Conservation (phyloP, 2,329 filamentous ascomycete species). For the Exophiala mesophila region DNA sequence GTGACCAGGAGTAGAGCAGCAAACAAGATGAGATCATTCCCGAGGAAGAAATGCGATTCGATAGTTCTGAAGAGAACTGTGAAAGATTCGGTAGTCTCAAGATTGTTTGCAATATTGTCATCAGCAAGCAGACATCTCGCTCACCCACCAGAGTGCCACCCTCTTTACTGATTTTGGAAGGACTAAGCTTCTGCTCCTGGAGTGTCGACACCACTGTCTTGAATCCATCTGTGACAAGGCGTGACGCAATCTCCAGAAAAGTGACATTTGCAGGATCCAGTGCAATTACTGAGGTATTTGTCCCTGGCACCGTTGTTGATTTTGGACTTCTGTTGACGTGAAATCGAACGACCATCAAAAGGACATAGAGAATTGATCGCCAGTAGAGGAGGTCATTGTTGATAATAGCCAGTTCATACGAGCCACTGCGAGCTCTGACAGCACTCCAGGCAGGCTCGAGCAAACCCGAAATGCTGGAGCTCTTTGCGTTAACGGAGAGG, state of each 20-base stretch:
- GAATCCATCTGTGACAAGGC: slow-evolving; percentile 76
- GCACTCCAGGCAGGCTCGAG: slow-evolving; percentile 58
- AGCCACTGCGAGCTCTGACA: slow-evolving; percentile 48
- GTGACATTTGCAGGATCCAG: slow-evolving; percentile 31
- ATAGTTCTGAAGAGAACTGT: slow-evolving; percentile 64
- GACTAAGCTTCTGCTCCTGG: slow-evolving; percentile 61
- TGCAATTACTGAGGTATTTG: slow-evolving; percentile 9
- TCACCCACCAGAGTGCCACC: slow-evolving; percentile 53
- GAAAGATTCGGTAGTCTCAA: slow-evolving; percentile 73
- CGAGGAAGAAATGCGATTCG: slow-evolving; percentile 60
- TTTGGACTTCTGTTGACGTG: slow-evolving; percentile 37
- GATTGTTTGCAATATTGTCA: slow-evolving; percentile 79
- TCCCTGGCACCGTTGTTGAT: slow-evolving; percentile 27
- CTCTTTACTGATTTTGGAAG: slow-evolving; percentile 4
- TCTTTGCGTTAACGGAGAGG: slow-evolving; percentile 51
- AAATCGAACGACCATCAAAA: slow-evolving; percentile 72
- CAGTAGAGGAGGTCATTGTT: slow-evolving; percentile 65
- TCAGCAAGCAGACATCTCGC: slow-evolving; percentile 80
- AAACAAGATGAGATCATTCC: slow-evolving; percentile 75
- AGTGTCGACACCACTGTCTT: slow-evolving; percentile 73
- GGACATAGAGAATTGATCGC: slow-evolving; percentile 72
- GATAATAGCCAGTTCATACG: slow-evolving; percentile 57
- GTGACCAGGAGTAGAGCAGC: slow-evolving; percentile 89
- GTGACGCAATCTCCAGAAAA: slow-evolving; percentile 64
- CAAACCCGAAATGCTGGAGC: slow-evolving; percentile 49